A percentile compares a stretch with the other conserved stretches of the same genome.
Conservation (phyloP, 2,329 filamentous ascomycete genomes). For the Calonectria multiphialidica region DNA sequence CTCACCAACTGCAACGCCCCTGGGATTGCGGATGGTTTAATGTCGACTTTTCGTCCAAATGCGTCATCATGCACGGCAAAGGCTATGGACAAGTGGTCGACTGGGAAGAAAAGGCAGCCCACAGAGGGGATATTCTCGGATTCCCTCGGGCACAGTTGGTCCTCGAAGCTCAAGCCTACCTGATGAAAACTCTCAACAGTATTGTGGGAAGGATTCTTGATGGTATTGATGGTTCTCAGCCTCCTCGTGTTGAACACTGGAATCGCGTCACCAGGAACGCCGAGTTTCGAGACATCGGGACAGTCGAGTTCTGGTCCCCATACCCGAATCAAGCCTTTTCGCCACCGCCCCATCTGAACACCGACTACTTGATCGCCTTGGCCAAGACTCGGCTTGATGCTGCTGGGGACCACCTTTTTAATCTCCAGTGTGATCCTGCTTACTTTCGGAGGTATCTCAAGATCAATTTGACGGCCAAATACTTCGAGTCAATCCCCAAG, state of each 20-base stretch:
- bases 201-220: background rate
- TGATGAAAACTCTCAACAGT: background rate
- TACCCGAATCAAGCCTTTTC: slow-evolving; percentile 11
- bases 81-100: too few relatives aligned
- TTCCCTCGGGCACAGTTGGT: too few relatives aligned
- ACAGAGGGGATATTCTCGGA: too few relatives aligned
- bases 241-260: background rate
- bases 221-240: background rate
- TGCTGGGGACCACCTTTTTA: background rate
- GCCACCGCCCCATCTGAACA: background rate
- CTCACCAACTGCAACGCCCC: too few relatives aligned
- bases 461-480: background rate
- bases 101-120: too few relatives aligned
- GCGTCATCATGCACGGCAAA: too few relatives aligned
- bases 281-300: background rate
- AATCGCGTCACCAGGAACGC: background rate
- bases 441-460: background rate
- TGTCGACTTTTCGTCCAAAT: too few relatives aligned
- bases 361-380: background rate
- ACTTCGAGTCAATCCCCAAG: background rate
- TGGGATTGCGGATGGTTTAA: too few relatives aligned
- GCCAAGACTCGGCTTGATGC: background rate
- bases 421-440: background rate
- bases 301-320: slow-evolving; percentile 2
- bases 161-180: background rate